Base-by-base conservation (phyloP, 768 basidiomycete species). In the Suillus subaureus region DNA sequence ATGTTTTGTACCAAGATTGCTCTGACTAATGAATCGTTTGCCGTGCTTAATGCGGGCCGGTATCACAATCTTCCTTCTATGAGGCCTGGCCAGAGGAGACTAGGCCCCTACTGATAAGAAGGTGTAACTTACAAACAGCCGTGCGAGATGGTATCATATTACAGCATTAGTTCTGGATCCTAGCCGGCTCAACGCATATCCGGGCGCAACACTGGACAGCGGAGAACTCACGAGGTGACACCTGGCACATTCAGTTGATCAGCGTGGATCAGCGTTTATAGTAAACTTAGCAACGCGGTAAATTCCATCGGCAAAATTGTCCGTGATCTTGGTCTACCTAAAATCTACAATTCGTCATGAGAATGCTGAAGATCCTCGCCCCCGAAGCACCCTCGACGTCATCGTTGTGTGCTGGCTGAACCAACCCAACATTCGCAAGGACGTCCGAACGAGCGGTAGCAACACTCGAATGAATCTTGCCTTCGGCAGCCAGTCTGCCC, bases 381-480 rank as follows among this genome's bases (percentile, higher is more conserved):
- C 11, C 56, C 12, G 56, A 39, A 58, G 37, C 4, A 23, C 56
- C 56, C n/a, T 16, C 37, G 15, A 58, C 23, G 23, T 55, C 54
- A 55, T 55, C 3, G 21, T 13, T 6, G 54, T 40, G 26, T 15
- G 57, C 39, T 58, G 57, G 16, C 39, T 40, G 37, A 26, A 9
- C 26, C 40, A 23, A 42, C 12, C 58, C 58, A 42, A 28, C 58
- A 42, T 21, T 60, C 11, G 91, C 92, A 42, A 92, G 80, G 12
- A 87, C 86, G 67, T 89, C 89, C 12, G 86, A 83, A 74, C 91
- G 90, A 5, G 88, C 89, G 4, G 87, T 85, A 12, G 87, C 89
- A 39, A 88, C 84, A 26, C 85, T 84, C 1, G 89, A 89, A 43
- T 82, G 86, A 64, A 94, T 89, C 68, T 85, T 81, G 31, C 93